Percentiles rank a stretch among this genome's conserved stretches.
phyloP scores from a whole-genome alignment of 78 protist species.

The Corallochytrium limacisporum region DNA sequence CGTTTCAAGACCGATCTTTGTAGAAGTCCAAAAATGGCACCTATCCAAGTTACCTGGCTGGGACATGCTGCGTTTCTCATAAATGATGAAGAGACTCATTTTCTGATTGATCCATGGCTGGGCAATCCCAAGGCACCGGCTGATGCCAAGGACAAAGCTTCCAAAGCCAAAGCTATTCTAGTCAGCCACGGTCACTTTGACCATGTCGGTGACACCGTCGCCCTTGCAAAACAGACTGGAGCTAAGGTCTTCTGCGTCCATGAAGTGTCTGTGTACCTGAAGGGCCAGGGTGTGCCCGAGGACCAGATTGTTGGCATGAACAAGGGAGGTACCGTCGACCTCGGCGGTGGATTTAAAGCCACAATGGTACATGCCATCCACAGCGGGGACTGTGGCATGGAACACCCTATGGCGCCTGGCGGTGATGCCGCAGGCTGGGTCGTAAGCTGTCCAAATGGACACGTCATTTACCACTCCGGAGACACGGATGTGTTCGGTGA shows the following conservation, averaged over 20 bases:
- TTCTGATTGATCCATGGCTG: constrained; percentile 9
- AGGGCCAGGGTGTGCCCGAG: not conserved
- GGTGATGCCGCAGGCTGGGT: constrained; percentile 7
- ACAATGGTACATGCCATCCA: constrained; percentile 17
- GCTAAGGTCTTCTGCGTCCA: not conserved
- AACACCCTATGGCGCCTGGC: not conserved
- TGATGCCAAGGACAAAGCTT: not conserved
- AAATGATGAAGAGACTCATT: too few relatives aligned
- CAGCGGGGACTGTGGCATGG: not conserved
- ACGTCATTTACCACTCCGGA: constrained; percentile 19
- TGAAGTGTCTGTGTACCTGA: not conserved
- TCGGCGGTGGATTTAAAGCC: constrained; percentile 13
- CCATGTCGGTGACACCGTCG: constrained; percentile 7
- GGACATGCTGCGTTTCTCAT: too few relatives aligned
- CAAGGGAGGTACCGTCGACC: constrained; percentile 13
- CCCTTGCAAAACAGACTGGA: not conserved
- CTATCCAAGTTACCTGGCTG: too few relatives aligned
- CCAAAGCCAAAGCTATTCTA: not conserved
- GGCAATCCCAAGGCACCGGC: not conserved
- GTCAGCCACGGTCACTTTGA: constrained; percentile 5
- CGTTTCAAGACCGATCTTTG: too few relatives aligned
- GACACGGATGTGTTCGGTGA: constrained; percentile 23
- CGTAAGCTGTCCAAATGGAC: not conserved
- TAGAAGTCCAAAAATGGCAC: too few relatives aligned
- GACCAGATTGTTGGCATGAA: not conserved